A percentile compares a stretch with the other conserved stretches of the same genome.
These are phyloP conservation scores for Priceomyces carsonii DNA, from an alignment of 805 yeast genomes.

Conservation along the genomic window DNA sequence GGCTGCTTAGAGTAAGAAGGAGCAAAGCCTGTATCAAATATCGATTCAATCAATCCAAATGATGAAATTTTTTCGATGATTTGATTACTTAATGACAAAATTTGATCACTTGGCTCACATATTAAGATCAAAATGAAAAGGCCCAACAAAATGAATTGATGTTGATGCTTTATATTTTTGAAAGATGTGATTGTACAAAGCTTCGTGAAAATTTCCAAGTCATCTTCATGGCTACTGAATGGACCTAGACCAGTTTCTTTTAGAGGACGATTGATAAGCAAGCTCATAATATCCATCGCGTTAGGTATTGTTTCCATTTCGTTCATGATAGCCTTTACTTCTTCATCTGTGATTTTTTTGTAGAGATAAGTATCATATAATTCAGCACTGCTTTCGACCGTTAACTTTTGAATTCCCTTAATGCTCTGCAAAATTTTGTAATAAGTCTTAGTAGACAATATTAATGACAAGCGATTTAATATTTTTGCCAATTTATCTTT, in stretches of 20 bases:
- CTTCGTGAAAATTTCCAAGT: slow-evolving; percentile 24
- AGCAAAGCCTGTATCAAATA: slow-evolving; percentile 29
- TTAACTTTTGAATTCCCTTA: slow-evolving; percentile 11
- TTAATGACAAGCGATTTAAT: slow-evolving; percentile 19
- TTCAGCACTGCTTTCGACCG: slow-evolving; percentile 17
- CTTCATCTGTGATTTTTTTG: slow-evolving; percentile 25
- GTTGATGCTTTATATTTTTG: slow-evolving; percentile 27
- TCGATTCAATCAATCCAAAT: slow-evolving; percentile 22
- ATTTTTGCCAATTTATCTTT: slow-evolving; percentile 20
- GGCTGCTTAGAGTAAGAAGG: slow-evolving; percentile 10
- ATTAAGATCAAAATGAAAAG: slow-evolving; percentile 31
- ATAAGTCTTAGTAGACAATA: slow-evolving; percentile 31
- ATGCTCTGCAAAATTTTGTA: slow-evolving; percentile 22
- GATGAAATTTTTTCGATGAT: slow-evolving; percentile 24
- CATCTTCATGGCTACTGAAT: slow-evolving; percentile 6
- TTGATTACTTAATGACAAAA: slow-evolving; percentile 22
- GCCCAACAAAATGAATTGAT: slow-evolving; percentile 28
- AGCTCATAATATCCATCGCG: slow-evolving; percentile 21
- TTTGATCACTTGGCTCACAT: slow-evolving; percentile 31
- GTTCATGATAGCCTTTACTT: slow-evolving; percentile 18
- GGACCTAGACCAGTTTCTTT: slow-evolving; percentile 1
- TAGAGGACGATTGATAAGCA: slow-evolving; percentile 16
- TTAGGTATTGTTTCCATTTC: slow-evolving; percentile 28
- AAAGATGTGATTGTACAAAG: slow-evolving; percentile 24
- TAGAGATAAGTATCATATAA: slow-evolving; percentile 24